A percentile compares a stretch with the other conserved stretches of the same genome.
phyloP scores from a whole-genome alignment of 495 filamentous ascomycete genomes.

The Alectoria sarmentosa region DNA sequence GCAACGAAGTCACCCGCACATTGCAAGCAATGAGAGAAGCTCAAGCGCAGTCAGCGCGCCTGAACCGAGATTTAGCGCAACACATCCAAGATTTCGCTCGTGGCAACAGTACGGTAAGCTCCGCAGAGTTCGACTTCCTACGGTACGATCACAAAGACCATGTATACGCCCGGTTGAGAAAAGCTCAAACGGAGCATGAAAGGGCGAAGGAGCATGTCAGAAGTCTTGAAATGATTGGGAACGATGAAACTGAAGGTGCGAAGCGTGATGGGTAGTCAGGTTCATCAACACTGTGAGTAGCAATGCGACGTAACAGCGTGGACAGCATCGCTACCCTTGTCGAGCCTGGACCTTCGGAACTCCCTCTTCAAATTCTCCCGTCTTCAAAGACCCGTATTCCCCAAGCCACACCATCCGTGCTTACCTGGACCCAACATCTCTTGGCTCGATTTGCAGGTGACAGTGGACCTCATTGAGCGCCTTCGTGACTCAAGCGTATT shows the following conservation, averaged over 20 bases:
- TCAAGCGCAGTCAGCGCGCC: not conserved
- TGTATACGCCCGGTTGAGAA: not conserved
- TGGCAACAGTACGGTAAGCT: not conserved
- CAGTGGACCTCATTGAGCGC: too few species aligned
- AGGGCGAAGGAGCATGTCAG: not conserved
- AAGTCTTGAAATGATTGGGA: not conserved
- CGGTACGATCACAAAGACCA: not conserved
- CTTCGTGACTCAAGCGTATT: too few species aligned
- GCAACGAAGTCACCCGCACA: not conserved
- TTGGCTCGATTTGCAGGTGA: too few species aligned
- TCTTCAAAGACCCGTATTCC: too few species aligned
- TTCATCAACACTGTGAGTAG: not conserved
- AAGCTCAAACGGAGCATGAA: not conserved
- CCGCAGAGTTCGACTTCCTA: not conserved
- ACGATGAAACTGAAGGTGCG: not conserved
- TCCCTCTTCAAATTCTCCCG: too few species aligned
- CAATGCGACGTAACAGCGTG: not conserved
- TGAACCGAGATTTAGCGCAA: not conserved
- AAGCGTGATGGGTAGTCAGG: not conserved
- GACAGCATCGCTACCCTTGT: not conserved
- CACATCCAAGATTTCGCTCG: not conserved
- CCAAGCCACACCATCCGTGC: too few species aligned
- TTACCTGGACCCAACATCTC: too few species aligned
- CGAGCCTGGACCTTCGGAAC: not conserved
- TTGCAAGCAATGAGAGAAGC: not conserved